phyloP scores from a whole-genome alignment of 169 alveolate genomes.

The Theileria annulata region DNA sequence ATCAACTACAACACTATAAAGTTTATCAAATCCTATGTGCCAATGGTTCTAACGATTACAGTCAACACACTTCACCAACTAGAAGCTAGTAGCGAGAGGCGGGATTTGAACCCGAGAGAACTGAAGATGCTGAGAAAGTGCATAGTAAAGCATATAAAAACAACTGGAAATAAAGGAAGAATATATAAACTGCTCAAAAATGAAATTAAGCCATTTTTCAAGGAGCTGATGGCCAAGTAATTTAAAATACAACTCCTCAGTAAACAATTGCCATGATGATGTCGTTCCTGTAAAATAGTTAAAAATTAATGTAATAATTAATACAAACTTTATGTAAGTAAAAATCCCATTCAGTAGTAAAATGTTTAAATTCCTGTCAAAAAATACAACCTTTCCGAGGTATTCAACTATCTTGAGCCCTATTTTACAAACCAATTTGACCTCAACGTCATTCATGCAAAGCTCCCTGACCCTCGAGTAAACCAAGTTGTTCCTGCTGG shows the following conservation, averaged over 20 bases:
- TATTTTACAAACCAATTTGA: not conserved
- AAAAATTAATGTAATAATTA: not conserved
- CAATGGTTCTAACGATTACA: not conserved
- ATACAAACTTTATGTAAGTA: constrained; percentile 44
- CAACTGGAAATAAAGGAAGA: constrained; percentile 20
- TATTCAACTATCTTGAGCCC: constrained; percentile 2
- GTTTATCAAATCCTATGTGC: not conserved
- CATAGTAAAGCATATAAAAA: constrained; percentile 25
- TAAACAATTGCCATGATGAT: constrained; percentile 23
- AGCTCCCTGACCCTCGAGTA: constrained; percentile 28
- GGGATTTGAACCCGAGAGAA: not conserved
- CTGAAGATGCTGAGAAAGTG: constrained; percentile 41
- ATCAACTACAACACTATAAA: not conserved
- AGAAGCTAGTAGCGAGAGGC: not conserved
- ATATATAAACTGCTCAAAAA: constrained; percentile 27
- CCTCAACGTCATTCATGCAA: not conserved
- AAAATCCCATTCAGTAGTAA: constrained; percentile 25
- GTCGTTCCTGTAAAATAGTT: constrained; percentile 15
- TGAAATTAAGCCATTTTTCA: constrained; percentile 28
- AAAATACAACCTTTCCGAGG: constrained; percentile 32
- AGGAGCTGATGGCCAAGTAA: constrained; percentile 15
- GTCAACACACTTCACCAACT: not conserved
- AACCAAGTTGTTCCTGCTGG: constrained; percentile 7
- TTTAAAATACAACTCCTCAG: no score
- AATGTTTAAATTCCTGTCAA: constrained; percentile 49